Evolutionary conservation across 306 rosid species (phyloP).

Genomic region (Begonia loranthoides): DNA sequence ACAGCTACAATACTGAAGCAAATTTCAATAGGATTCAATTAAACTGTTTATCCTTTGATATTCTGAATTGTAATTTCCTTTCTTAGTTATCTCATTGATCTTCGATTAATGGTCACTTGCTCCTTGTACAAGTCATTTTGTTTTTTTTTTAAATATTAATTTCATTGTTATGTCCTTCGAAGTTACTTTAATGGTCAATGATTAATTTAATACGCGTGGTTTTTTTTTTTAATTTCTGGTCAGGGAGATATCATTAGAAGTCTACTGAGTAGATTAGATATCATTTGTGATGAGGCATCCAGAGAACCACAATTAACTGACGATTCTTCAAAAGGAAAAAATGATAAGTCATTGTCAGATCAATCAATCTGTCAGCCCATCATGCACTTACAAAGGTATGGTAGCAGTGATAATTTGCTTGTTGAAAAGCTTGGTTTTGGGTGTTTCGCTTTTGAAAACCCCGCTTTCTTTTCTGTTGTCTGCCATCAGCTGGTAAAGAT

Average conservation of each 20-base stretch:
- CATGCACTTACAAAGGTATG: conserved; percentile 43
- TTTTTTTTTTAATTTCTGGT: conserved; percentile 10
- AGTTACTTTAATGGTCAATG: too few relatives aligned
- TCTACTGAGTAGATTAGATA: conserved; percentile 81
- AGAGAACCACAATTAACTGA: conserved; percentile 25
- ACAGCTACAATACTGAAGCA: too few relatives aligned
- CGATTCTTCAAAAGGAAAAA: conserved; percentile 22
- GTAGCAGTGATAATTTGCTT: neutral
- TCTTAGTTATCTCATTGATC: neutral
- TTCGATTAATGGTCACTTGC: neutral
- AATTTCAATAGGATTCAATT: too few relatives aligned
- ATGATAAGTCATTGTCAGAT: conserved; percentile 28
- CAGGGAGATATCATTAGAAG: conserved; percentile 73
- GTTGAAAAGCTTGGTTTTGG: neutral
- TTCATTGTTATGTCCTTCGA: neutral
- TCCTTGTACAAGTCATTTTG: neutral
- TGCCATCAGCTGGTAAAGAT: too few relatives aligned
- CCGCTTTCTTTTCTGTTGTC: too few relatives aligned
- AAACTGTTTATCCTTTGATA: too few relatives aligned
- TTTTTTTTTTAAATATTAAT: neutral
- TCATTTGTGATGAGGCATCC: conserved; percentile 73
- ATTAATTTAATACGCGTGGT: neutral
- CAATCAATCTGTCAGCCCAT: conserved; percentile 37
- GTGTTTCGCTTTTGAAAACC: neutral
- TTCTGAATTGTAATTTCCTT: neutral